A percentile compares a stretch with the other conserved stretches of the same genome.
Evolutionary conservation across 2,329 filamentous ascomycete species (phyloP).

Genomic region (Aspergillus sp.): DNA sequence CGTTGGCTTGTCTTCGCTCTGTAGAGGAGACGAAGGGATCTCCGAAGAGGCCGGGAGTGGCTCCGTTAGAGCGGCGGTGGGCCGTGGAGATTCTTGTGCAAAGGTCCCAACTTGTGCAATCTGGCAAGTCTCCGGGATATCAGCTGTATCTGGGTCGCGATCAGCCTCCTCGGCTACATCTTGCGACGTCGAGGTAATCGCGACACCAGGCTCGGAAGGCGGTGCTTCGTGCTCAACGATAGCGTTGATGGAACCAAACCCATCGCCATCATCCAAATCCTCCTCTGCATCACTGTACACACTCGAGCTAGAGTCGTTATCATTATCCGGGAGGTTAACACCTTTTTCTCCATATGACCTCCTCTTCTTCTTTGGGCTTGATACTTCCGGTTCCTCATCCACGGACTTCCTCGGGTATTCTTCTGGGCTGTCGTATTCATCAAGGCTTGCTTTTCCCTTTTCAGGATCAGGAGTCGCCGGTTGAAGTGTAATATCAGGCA

Average conservation of each 20-base stretch:
- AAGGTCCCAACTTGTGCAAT: constrained; percentile 24
- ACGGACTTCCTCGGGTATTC: constrained; percentile 51
- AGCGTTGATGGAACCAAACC: constrained; percentile 52
- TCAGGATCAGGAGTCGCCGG: constrained; percentile 49
- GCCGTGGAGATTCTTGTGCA: constrained; percentile 14
- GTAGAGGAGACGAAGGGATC: constrained; percentile 17
- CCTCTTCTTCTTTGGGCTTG: constrained; percentile 9
- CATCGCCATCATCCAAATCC: constrained; percentile 43
- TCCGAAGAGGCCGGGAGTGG: constrained; percentile 18
- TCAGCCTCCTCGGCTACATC: not conserved
- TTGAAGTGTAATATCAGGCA: constrained; percentile 49
- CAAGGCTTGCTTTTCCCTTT: constrained; percentile 35
- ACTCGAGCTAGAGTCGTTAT: constrained; percentile 45
- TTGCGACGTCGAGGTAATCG: not conserved
- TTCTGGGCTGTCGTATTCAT: constrained; percentile 58
- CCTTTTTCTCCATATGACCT: constrained; percentile 8
- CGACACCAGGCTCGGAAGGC: not conserved
- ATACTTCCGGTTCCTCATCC: constrained; percentile 16
- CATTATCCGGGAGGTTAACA: constrained; percentile 12
- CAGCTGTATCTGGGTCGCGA: not conserved
- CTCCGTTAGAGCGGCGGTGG: constrained; percentile 17
- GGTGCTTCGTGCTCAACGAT: constrained; percentile 32
- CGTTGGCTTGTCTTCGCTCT: not conserved
- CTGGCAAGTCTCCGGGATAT: constrained; percentile 17
- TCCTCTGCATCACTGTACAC: constrained; percentile 50